Evolutionary conservation across 345 rosid genomes (phyloP), one percentile per base, ranked within the genome.

Genomic region (Melaleuca alternifolia): DNA sequence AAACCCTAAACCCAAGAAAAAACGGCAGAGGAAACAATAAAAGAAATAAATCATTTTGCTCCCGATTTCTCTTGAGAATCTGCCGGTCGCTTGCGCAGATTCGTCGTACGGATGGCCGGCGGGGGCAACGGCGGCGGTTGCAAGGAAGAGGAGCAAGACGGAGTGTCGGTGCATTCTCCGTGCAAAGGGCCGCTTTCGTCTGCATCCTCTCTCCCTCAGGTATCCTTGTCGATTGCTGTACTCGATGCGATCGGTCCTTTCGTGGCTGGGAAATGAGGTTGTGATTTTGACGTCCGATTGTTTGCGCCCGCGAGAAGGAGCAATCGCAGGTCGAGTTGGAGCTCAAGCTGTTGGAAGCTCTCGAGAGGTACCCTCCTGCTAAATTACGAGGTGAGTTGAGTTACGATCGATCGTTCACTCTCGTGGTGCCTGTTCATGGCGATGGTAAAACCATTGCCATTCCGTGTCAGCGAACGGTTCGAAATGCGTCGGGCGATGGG

Each of bases 121-220:
- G 85, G 86, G 15, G 89, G 52, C 28, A 93, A 87, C 3, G 92
- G 90, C 33, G 95, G 87, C 85, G 90, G 84, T 57, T 87, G 87
- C 87, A 91, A 87, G 89, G 96, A 93, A 88, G 95, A 93, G 90
- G 98, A 97, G 84, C 98, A 92, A 84, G 99, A 98, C 54, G 99
- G 99, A 50, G 89, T 96, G 90, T 98, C 99, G 82, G 97, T 95
- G 65, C 99, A 95, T 87, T 96, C 99, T 77, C 99, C 97, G 0
- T 96, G 98, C 91, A 98, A 98, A 90, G 95, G 97, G 87, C 95
- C 98, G n/a, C 96, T 93, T 61, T 96, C 99, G 65, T 95, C 99
- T 37, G 99, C 96, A 83, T 94, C 99, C 37, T 96, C 99, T 89
- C 97, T 95, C 84, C 91, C 98, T 50, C 95, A 97, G 98, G 99